Base-by-base conservation (phyloP, 169 alveolate species). In the Perkinsus marinus region DNA sequence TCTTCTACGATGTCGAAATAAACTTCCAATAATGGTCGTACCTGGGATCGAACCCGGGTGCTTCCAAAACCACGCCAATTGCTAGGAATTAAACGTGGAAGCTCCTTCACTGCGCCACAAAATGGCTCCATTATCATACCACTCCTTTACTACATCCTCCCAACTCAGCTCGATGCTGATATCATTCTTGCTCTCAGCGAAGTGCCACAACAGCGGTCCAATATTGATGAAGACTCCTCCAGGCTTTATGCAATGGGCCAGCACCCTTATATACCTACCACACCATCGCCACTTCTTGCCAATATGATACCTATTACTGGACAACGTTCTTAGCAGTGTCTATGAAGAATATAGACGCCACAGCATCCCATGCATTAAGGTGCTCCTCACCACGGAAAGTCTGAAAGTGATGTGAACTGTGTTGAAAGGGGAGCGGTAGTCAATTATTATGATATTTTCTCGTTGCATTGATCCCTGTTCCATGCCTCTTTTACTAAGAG, bases 121-220 rank as follows among this genome's bases (percentile, higher is more conserved):
- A 57, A 57, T 30, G 79, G 0, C 34, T 7, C 79, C 22, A 2
- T 30, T 30, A 13, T 5, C 30, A 19, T 30, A 13, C 0, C 79
- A 5, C 79, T 26, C 79, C 26, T 19, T 2, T 0, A 57, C 22
- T 37, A 93, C 92, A 36, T 96, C 98, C 91, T 96, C 96, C 97
- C 97, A 96, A 89, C 97, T 90, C 34, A 95, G 94, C 91, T 96
- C 98, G 37, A 96, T 94, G 68, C 96, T 92, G n/a, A 94, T 90
- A 89, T 95, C 96, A 57, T 93, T 93, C 43, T 91, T 93, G 90
- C 90, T 57, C 38, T 96, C 98, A 10, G 98, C 94, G 93, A 95
- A 97, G 93, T 97, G 98, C 93, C 96, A 97, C 10, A 96, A 96
- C 43, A 97, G 93, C 68, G 98, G 98, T 0, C 98, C 98, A 91